Evolutionary conservation across 2,329 filamentous ascomycete genomes (phyloP), one percentile per base, ranked within the genome.

Genomic region (Calonectria pseudoturangicola): DNA sequence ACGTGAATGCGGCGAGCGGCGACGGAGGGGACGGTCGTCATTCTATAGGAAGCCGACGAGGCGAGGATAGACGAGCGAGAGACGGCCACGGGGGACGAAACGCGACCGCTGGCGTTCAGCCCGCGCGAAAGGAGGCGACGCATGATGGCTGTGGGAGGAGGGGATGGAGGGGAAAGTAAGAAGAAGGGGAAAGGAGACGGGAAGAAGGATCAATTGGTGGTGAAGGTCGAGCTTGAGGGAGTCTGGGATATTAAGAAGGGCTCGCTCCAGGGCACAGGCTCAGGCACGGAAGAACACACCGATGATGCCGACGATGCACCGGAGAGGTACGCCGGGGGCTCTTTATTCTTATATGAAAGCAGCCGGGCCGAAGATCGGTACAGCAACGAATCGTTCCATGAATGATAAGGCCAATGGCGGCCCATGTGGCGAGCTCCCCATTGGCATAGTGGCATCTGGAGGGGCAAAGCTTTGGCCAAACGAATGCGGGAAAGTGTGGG

Each of bases 1-100:
- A 88, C 89, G 78, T 91, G 89, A 76, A 93, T 83, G 80, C 90
- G 87, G 80, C 90, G 86, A 66, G 86, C 83, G 71, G 89, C 87
- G 63, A 84, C 75, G 58, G 83, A 76, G 56, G 78, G 81, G 71
- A 77, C 79, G 64, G 84, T 81, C 28, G 84, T 75, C 78, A 86
- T 85, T 79, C 81, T 85, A 74, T 77, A 76, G 54, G 80, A 68
- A 78, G 73, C 75, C 74, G 78, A 76, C 47, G 80, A 67, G 79
- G 72, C 76, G 69, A 75, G 78, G 77, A 76, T 80, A 78, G 79
- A 82, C 79, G 79, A 73, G 72, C 76, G 71, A 78, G 76, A 74
- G 77, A 72, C 47, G 74, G 77, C 74, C 76, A 79, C 66, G 74
- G 77, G 68, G 73, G 76, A 62, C 68, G 79, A 80, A 13, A 36